Evolutionary conservation across 78 protist genomes (phyloP).

Genomic region (Protostelium mycophagum): DNA sequence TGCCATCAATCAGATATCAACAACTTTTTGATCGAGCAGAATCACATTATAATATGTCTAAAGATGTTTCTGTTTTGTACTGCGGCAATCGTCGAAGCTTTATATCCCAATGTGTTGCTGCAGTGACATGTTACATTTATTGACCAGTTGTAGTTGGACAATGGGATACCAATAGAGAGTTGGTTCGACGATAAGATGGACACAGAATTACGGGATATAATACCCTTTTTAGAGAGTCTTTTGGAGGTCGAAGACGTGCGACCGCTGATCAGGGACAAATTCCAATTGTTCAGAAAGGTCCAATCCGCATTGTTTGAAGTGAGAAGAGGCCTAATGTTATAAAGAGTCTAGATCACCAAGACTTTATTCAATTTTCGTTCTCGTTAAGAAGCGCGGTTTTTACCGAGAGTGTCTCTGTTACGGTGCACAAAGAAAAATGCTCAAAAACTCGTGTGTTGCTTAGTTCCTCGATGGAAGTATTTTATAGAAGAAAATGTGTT

Average conservation of each 20-base stretch:
- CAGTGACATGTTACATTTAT: neutral
- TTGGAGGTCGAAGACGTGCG: constrained; percentile 53
- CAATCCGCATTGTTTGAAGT: too few relatives aligned
- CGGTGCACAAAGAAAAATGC: too few relatives aligned
- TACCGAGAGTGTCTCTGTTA: too few relatives aligned
- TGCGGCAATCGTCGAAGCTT: neutral
- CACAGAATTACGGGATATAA: constrained; percentile 47
- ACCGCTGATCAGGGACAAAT: constrained; percentile 36
- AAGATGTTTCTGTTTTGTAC: too few relatives aligned
- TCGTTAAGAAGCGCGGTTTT: too few relatives aligned
- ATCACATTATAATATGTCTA: neutral
- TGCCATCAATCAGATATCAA: neutral
- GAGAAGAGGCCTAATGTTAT: too few relatives aligned
- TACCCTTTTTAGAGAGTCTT: constrained; percentile 57
- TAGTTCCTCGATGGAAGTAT: too few relatives aligned
- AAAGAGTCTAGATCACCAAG: too few relatives aligned
- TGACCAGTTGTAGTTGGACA: constrained; percentile 62
- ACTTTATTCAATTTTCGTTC: too few relatives aligned
- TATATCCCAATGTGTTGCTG: neutral
- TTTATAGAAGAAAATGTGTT: too few relatives aligned
- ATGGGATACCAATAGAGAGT: constrained; percentile 79
- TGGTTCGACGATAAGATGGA: constrained; percentile 72
- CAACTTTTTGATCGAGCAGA: neutral
- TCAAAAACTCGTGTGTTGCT: too few relatives aligned
- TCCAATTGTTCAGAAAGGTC: neutral